Evolutionary conservation across 345 rosid genomes (phyloP), one percentile per base, ranked within the genome.

Genomic region (Aurinia saxatilis): DNA sequence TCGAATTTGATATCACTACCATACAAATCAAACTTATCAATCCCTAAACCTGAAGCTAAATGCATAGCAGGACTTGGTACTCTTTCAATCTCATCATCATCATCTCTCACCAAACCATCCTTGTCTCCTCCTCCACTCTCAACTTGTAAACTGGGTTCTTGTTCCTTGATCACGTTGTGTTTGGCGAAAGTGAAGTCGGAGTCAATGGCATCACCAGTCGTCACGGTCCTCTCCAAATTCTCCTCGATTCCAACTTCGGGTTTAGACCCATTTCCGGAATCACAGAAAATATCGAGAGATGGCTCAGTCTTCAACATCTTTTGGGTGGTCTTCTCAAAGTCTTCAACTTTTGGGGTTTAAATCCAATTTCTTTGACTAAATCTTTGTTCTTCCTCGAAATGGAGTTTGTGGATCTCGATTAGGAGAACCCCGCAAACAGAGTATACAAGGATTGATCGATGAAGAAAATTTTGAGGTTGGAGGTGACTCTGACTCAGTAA

Each of bases 1-100:
- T 45, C 65, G 8, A 79, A 74, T 52, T 65, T 71, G 21, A 63
- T 63, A 57, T 53, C 72, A 19, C 58, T 60, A 62, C 64, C 70
- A 8, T 25, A 73, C 17, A 79, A 68, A 44, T 68, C 74, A 44
- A 34, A 51, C 57, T 52, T 65, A 71, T 76, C 80, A 31, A 82
- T 73, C 53, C 92, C 97, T 57, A 87, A 68, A 1, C 90, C 90
- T 4, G 84, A 21, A 40, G 95, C 88, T 57, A 90, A 86, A 69
- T 80, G 82, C 91, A 84, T 65, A 38, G 78, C 76, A 76, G 86
- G 85, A 65, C 82, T 83, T 59, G 54, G 66, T 10, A 81, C 83
- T 57, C 58, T 19, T 41, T 81, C 82, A 45, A 57, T 63, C 35
- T 66, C 85, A 16, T 57, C 39, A 11, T 37, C 37, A 1, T 14